A percentile compares a stretch with the other conserved stretches of the same genome.
Evolutionary conservation across 768 basidiomycete species (phyloP).

Genomic region (Mrakia blollopis): DNA sequence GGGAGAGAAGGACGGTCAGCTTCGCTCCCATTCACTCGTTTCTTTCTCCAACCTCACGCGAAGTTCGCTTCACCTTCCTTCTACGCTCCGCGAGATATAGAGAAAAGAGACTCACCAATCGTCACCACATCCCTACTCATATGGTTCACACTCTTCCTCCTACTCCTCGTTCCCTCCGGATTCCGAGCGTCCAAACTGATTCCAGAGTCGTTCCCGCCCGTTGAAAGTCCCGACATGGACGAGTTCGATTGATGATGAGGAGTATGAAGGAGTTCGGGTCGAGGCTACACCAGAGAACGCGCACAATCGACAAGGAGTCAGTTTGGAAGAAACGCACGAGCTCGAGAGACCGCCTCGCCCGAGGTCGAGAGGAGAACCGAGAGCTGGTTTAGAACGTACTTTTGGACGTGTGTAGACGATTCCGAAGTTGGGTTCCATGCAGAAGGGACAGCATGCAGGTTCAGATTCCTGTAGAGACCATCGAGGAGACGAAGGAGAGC

Average conservation of each 20-base stretch:
- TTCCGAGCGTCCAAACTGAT: constrained; percentile 5
- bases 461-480: constrained; percentile 54
- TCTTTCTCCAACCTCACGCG: neutral
- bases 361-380: too few relatives aligned
- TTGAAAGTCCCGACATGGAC: neutral
- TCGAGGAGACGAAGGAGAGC: neutral
- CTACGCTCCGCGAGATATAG: neutral
- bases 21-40: too few relatives aligned
- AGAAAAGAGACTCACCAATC: constrained; percentile 57
- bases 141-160: constrained; percentile 74
- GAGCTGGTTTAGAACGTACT: constrained; percentile 49
- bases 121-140: constrained; percentile 87
- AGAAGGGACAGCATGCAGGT: constrained; percentile 94
- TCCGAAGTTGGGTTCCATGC: constrained; percentile 96
- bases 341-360: too few relatives aligned
- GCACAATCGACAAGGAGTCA: neutral
- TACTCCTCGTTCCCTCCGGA: constrained; percentile 42
- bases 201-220: neutral
- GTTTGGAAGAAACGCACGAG: too few relatives aligned
- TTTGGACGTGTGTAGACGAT: constrained; percentile 77
- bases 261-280: neutral
- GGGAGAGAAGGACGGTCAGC: too few relatives aligned
- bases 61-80: too few relatives aligned
- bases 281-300: neutral
- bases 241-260: neutral